phyloP scores from a whole-genome alignment of 176 grass and related monocot genomes.

The Oryza coarctata region DNA sequence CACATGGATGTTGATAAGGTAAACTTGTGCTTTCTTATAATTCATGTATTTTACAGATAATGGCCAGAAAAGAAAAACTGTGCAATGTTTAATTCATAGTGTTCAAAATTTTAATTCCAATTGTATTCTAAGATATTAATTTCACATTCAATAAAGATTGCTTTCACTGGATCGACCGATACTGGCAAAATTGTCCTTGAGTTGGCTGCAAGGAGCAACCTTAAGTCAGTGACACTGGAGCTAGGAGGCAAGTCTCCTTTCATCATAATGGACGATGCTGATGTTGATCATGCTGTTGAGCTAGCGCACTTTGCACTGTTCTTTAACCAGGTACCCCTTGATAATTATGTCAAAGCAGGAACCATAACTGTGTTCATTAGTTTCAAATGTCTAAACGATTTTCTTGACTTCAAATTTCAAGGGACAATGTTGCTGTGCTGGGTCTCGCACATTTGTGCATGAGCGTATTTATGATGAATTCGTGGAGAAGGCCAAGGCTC shows the following conservation, averaged over 20 bases:
- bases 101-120: background rate
- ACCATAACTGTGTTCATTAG: background rate
- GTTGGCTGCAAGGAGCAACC: constrained; percentile 92
- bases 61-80: background rate
- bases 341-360: background rate
- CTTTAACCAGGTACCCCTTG: constrained; percentile 81
- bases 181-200: constrained; percentile 88
- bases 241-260: constrained; percentile 98
- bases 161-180: constrained; percentile 91
- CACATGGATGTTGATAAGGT: constrained; percentile 99
- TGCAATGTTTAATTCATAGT: background rate
- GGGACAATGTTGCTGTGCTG: constrained; percentile 97
- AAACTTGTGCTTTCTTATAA: background rate
- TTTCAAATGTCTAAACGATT: background rate
- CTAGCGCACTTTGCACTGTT: constrained; percentile 91
- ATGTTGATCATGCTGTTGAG: constrained; percentile 89
- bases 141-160: constrained; percentile 47
- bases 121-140: background rate
- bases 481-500: constrained; percentile 89
- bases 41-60: background rate
- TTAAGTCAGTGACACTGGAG: constrained; percentile 88
- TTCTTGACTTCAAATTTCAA: constrained; percentile 23
- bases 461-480: constrained; percentile 90
- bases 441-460: constrained; percentile 98
- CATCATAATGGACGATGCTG: constrained; percentile 90